A percentile compares a stretch with the other conserved stretches of the same genome.
Evolutionary conservation across 2,329 filamentous ascomycete genomes (phyloP).

Genomic region (Penicillium verrucosum): DNA sequence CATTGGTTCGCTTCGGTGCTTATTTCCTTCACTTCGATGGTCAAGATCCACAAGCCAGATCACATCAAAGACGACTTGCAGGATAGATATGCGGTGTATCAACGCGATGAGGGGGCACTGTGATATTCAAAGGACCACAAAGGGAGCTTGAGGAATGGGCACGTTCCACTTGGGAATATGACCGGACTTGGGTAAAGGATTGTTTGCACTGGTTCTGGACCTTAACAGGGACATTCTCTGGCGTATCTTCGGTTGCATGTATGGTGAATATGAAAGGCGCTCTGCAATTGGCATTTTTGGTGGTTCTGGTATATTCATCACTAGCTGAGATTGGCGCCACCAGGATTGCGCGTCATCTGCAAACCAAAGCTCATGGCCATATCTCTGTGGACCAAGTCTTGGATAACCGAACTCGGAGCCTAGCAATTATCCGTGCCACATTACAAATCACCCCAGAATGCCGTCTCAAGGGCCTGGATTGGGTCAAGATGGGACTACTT

Average conservation of each 20-base stretch:
- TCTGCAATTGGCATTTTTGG: conserved; percentile 32
- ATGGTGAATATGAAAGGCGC: conserved; percentile 36
- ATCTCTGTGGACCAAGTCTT: neutral
- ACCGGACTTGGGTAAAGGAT: conserved; percentile 12
- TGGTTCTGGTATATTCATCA: conserved; percentile 20
- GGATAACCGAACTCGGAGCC: neutral
- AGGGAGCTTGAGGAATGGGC: conserved; percentile 31
- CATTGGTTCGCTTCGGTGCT: conserved; percentile 29
- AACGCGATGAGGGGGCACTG: conserved; percentile 32
- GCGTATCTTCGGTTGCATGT: conserved; percentile 31
- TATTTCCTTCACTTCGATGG: conserved; percentile 25
- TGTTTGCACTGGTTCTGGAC: conserved; percentile 32
- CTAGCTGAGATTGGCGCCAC: neutral
- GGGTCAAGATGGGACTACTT: neutral
- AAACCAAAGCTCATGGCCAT: neutral
- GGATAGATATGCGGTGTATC: conserved; percentile 29
- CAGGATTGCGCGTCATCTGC: neutral
- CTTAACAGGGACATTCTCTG: conserved; percentile 26
- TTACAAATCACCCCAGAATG: neutral
- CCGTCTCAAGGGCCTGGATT: neutral
- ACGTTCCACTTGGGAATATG: conserved; percentile 31
- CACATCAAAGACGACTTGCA: neutral
- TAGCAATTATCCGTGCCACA: neutral
- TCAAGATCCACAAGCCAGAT: conserved; percentile 17
- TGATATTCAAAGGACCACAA: conserved; percentile 33